phyloP scores from a whole-genome alignment of 2,329 filamentous ascomycete genomes.

The Capronia americana region DNA sequence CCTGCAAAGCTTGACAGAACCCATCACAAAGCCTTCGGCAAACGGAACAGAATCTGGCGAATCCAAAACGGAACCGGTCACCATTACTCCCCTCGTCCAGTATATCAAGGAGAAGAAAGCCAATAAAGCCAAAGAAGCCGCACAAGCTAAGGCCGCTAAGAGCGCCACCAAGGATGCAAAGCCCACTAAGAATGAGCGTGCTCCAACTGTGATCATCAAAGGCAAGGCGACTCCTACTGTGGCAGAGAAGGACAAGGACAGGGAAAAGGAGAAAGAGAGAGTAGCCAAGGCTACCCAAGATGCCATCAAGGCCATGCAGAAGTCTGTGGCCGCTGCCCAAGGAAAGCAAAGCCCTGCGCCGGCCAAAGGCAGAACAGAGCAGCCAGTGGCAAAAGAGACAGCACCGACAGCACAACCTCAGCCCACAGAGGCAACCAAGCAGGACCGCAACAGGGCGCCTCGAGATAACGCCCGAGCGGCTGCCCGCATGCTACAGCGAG shows the following conservation, averaged over 20 bases:
- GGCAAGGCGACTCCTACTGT: slow-evolving; percentile 28
- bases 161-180: slow-evolving; percentile 72
- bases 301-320: slow-evolving; percentile 64
- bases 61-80: slow-evolving; percentile 67
- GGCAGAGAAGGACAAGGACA: slow-evolving; percentile 19
- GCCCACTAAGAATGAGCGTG: slow-evolving; percentile 49
- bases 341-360: slow-evolving; percentile 41
- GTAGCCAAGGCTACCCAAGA: slow-evolving; percentile 68
- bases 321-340: slow-evolving; percentile 48
- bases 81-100: slow-evolving; percentile 86
- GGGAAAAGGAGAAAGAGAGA: slow-evolving; percentile 23
- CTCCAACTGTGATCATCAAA: slow-evolving; percentile 46
- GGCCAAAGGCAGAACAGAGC: slow-evolving; percentile 5
- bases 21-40: slow-evolving; percentile 61
- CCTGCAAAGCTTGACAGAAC: slow-evolving; percentile 82
- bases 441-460: slow-evolving; percentile 59
- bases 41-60: slow-evolving; percentile 59
- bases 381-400: slow-evolving; percentile 44
- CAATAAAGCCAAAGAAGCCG: slow-evolving; percentile 63
- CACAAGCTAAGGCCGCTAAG: slow-evolving; percentile 47
- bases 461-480: slow-evolving; percentile 60
- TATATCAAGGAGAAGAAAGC: slow-evolving; percentile 92
- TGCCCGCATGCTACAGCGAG: slow-evolving; percentile 66
- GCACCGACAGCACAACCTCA: slow-evolving; percentile 41
- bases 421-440: slow-evolving; percentile 49